phyloP scores from a whole-genome alignment of 1,139 yeast species.

The Blastobotrys arbuscula region DNA sequence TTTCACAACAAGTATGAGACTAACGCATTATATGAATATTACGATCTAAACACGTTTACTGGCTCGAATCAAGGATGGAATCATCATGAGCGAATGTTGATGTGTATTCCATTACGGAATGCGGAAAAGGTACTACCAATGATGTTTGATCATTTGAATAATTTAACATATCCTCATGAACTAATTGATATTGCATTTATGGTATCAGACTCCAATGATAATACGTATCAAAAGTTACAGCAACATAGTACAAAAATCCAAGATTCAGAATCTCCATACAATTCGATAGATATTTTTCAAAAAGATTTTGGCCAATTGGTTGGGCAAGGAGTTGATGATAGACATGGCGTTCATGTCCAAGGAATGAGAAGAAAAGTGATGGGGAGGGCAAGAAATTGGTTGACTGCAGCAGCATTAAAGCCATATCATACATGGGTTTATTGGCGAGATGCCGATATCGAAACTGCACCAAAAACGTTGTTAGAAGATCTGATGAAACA shows the following conservation, averaged over 20 bases:
- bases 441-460: constrained; percentile 73
- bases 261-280: constrained; percentile 14
- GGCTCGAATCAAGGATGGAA: constrained; percentile 52
- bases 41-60: constrained; percentile 45
- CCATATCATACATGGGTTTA: constrained; percentile 72
- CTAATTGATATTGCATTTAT: constrained; percentile 59
- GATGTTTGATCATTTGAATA: constrained; percentile 54
- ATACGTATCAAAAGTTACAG: constrained; percentile 54
- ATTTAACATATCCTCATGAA: constrained; percentile 60
- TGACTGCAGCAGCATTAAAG: constrained; percentile 51
- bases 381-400: constrained; percentile 73
- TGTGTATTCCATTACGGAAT: constrained; percentile 62
- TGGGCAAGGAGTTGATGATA: constrained; percentile 76
- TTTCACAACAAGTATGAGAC: neutral
- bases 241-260: constrained; percentile 51
- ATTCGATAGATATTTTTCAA: constrained; percentile 41
- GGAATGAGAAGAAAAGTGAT: constrained; percentile 65
- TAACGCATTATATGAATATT: constrained; percentile 44
- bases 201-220: constrained; percentile 63
- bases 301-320: constrained; percentile 65
- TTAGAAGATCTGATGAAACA: constrained; percentile 64
- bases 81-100: constrained; percentile 48
- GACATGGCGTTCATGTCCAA: constrained; percentile 69
- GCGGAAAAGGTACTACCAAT: constrained; percentile 60
- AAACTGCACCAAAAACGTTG: constrained; percentile 53